Conservation (phyloP, 1,284 basidiomycete genomes). For the Coniophora puteana region DNA sequence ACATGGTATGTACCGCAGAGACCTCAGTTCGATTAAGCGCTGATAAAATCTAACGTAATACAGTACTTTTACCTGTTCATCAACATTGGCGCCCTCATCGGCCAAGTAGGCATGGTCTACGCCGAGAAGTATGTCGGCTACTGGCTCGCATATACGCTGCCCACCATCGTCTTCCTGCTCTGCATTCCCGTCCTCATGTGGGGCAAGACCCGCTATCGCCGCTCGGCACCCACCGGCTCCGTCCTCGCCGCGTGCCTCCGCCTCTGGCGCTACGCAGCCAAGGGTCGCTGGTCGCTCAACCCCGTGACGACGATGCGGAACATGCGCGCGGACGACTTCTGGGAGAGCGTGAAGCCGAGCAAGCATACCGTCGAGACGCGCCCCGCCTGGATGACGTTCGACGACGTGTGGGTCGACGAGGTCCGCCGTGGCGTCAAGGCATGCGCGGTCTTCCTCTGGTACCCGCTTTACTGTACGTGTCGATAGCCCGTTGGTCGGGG, state of each 20-base stretch:
- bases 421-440: slow-evolving; percentile 81
- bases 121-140: slow-evolving; percentile 76
- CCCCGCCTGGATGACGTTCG: slow-evolving; percentile 71
- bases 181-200: slow-evolving; percentile 68
- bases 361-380: slow-evolving; percentile 34
- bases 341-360: slow-evolving; percentile 77
- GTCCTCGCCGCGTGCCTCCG: slow-evolving; percentile 56
- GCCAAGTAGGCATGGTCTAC: slow-evolving; percentile 70
- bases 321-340: slow-evolving; percentile 64
- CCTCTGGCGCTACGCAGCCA: slow-evolving; percentile 46
- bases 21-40: background rate
- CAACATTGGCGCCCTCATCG: slow-evolving; percentile 72
- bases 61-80: slow-evolving; percentile 80
- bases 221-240: slow-evolving; percentile 75
- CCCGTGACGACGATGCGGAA: slow-evolving; percentile 45
- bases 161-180: slow-evolving; percentile 63
- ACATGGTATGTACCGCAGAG: slow-evolving; percentile 47
- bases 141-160: slow-evolving; percentile 68
- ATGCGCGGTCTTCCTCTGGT: slow-evolving; percentile 81
- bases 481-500: background rate
- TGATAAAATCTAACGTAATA: background rate
- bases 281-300: slow-evolving; percentile 57
- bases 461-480: slow-evolving; percentile 63
- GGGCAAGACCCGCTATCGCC: slow-evolving; percentile 64
- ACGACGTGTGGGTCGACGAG: slow-evolving; percentile 83